Evolutionary conservation across 768 basidiomycete species (phyloP), one percentile per base, ranked within the genome.

Genomic region (Ephemerocybe angulata): DNA sequence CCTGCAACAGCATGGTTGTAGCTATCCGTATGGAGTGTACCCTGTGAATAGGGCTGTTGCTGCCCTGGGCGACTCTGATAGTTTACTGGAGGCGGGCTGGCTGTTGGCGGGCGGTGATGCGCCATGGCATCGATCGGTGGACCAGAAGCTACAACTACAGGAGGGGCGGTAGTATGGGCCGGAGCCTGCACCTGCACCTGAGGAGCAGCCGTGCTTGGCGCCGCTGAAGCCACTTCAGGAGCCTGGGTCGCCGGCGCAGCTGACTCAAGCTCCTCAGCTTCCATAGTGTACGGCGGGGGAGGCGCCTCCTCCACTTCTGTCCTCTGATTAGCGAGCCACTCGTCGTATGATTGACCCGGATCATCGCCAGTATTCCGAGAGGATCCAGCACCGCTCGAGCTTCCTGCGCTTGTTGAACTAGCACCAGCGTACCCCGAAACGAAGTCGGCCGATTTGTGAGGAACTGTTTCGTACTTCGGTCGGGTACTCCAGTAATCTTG

Each of bases 401-500:
- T 40, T 33, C 25, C 44, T 31, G 29, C 51, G 15, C 49, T 46
- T 28, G 56, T 54, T 38, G 60, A 52, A 38, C 50, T 15, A 53
- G 21, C 58, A 57, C 19, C 19, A 17, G 17, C 21, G 5, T 44
- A 21, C 6, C 70, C 70, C 48, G 75, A 71, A 21, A 68, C 62
- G 24, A 67, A 70, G 31, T 68, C 72, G 0, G 62, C 66, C 11
- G 66, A 58, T 48, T 63, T 65, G 13, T 58, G 55, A 41, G 65
- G 64, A 24, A 70, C 66, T n/a, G 74, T 68, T 57, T 85, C 85
- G 55, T 80, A 84, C 47, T 69, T 76, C 19, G 88, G 87, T 4
- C 85, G 72, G 31, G 78, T 74, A 8, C 78, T 65, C 88, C 87
- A 90, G 63, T 87, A 91, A 63, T 90, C 87, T 57, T 86, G 79